Conservation (phyloP, 331 rosid genomes). For the Spiraea crenata region DNA sequence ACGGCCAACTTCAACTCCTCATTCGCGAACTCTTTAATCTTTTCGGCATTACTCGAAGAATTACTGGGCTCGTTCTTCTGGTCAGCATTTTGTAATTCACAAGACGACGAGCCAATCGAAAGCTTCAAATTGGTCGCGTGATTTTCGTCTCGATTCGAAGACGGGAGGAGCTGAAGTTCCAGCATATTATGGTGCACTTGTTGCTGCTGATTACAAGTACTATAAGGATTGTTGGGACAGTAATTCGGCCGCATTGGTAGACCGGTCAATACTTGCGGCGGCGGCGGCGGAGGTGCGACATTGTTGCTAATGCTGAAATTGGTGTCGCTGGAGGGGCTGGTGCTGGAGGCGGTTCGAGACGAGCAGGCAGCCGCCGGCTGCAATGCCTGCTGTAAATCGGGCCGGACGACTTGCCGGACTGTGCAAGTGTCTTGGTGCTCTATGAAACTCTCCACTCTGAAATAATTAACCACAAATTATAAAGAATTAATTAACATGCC, state of each 20-base stretch:
- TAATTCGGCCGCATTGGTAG: conserved; percentile 30
- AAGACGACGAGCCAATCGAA: conserved; percentile 52
- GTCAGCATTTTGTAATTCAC: conserved; percentile 20
- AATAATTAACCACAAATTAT: conserved; percentile 15
- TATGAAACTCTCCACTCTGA: conserved; percentile 96
- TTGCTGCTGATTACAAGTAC: conserved; percentile 18
- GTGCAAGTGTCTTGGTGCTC: conserved; percentile 96
- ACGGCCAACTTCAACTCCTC: conserved; percentile 65
- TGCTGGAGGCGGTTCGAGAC: conserved; percentile 66
- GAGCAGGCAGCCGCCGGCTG: conserved; percentile 48
- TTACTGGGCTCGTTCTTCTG: not conserved
- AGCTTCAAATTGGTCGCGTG: conserved; percentile 64
- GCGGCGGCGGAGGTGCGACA: not conserved
- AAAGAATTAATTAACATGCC: conserved; percentile 18
- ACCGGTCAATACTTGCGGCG: conserved; percentile 32
- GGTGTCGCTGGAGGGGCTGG: conserved; percentile 61
- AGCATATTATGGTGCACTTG: conserved; percentile 34
- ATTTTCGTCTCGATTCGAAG: conserved; percentile 40
- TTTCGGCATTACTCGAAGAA: too few species aligned
- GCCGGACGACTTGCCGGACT: conserved; percentile 42
- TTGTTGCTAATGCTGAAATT: conserved; percentile 35
- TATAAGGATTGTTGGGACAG: conserved; percentile 13
- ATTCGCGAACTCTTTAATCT: conserved; percentile 37
- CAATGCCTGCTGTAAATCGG: conserved; percentile 39
- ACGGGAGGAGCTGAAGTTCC: conserved; percentile 75